Base-by-base conservation (phyloP, 805 yeast genomes). In the Saccharomycopsis fermentans region DNA sequence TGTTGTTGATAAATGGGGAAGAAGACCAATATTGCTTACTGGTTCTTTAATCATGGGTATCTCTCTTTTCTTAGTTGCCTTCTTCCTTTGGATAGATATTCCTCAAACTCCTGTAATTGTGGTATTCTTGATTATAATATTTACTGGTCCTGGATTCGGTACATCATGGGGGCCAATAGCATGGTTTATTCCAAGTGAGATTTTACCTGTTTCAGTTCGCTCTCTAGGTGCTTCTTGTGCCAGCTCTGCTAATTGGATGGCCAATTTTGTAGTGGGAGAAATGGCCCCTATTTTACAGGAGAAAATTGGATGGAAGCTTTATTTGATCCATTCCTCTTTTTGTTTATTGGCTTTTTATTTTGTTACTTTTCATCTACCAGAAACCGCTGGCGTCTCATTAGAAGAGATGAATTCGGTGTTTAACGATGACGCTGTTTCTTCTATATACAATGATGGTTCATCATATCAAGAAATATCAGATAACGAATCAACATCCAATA, bases 101-200 rank as follows among this genome's bases (percentile, higher is more conserved):
- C 61, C 70, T 3, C 68, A 77, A 4, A 87, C 96, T 2, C 86
- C 96, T 11, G 74, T 76, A 17, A 69, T 82, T 61, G 96, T 90
- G 36, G 96, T 90, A 1, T 66, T 80, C 1, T 81, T 86, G 66
- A 96, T 90, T 17, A 79, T 90, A 57, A 71, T 88, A 16, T 88
- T 84, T 74, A 90, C 89, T 67, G 87, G 95, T 1, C 82, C 83
- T 3, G 73, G 74, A 58, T 90, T 90, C 72, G 97, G 96, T 17
- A 83, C 82, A 66, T 84, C 92, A 57, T 91, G 96, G 96, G 97
- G 97, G 9, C 96, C 96, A 3, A 83, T 90, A 57, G 96, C 96
- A 12, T 90, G 97, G 97, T 71, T 86, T 48, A 83, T 86, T 69
- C 89, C 91, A 64, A 85, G 88, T 61, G 96, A 89, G 71, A 89